Evolutionary conservation across 176 grass and related monocot species (phyloP).

Genomic region (Ensete ventricosum): DNA sequence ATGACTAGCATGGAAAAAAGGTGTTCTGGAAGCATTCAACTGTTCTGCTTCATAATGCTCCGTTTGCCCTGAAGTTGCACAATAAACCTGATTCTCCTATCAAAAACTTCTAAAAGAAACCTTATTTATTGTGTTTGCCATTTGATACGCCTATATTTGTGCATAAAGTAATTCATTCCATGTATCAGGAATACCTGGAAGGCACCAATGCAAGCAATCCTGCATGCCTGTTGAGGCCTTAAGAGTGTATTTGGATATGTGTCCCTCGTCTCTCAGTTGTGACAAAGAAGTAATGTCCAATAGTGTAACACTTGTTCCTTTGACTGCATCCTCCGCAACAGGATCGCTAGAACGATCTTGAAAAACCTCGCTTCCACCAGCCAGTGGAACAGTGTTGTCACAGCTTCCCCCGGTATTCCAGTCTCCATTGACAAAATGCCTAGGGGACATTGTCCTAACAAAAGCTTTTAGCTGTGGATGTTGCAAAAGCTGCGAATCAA

Average conservation of each 20-base stretch:
- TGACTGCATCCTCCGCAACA: constrained; percentile 47
- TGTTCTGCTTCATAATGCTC: not conserved
- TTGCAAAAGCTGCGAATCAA: constrained; percentile 44
- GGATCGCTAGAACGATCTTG: constrained; percentile 64
- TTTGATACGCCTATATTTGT: constrained; percentile 39
- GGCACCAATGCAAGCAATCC: constrained; percentile 98
- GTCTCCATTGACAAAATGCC: constrained; percentile 93
- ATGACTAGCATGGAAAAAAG: not conserved
- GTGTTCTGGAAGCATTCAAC: not conserved
- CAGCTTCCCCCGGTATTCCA: constrained; percentile 99
- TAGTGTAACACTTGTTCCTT: constrained; percentile 58
- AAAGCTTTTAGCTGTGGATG: constrained; percentile 62
- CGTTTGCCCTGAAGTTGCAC: not conserved
- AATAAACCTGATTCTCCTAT: not conserved
- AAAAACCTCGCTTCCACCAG: constrained; percentile 54
- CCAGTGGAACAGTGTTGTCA: constrained; percentile 55
- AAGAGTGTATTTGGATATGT: constrained; percentile 67
- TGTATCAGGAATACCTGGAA: constrained; percentile 81
- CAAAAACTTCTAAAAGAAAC: not conserved
- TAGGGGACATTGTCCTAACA: constrained; percentile 78
- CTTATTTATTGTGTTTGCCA: no score
- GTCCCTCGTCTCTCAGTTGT: constrained; percentile 71
- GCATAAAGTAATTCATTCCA: constrained; percentile 97
- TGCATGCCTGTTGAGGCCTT: constrained; percentile 42
- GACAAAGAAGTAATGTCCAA: constrained; percentile 89